A percentile compares a stretch with the other conserved stretches of the same genome.
Evolutionary conservation across 2,329 filamentous ascomycete species (phyloP).

Genomic region (Dothideomycetes sp.): DNA sequence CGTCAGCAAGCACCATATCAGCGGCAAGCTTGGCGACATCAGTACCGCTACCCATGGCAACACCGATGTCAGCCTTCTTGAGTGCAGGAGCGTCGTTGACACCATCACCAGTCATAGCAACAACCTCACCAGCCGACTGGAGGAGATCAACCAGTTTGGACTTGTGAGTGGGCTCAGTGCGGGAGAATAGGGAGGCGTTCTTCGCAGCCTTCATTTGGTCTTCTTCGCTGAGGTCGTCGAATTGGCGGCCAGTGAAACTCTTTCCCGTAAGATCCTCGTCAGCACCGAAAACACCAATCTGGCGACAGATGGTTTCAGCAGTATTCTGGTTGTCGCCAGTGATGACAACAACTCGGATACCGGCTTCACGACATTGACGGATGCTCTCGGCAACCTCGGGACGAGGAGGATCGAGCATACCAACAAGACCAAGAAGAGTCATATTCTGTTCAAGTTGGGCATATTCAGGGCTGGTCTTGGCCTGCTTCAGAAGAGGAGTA

Average conservation of each 20-base stretch:
- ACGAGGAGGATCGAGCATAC: slow-evolving; percentile 93
- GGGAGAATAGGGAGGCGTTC: slow-evolving; percentile 83
- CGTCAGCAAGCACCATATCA: slow-evolving; percentile 96
- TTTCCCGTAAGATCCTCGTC: slow-evolving; percentile 80
- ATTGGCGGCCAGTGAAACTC: slow-evolving; percentile 91
- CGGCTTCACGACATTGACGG: slow-evolving; percentile 78
- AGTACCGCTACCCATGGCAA: slow-evolving; percentile 96
- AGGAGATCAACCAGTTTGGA: slow-evolving; percentile 95
- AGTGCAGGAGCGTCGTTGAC: slow-evolving; percentile 96
- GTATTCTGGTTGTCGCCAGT: slow-evolving; percentile 98
- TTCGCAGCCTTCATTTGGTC: slow-evolving; percentile 80
- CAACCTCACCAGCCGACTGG: slow-evolving; percentile 84
- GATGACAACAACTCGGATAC: slow-evolving; percentile 94
- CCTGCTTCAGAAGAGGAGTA: slow-evolving; percentile 56
- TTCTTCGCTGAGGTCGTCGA: slow-evolving; percentile 69
- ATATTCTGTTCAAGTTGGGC: slow-evolving; percentile 82
- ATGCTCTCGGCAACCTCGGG: slow-evolving; percentile 84
- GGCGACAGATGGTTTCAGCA: slow-evolving; percentile 92
- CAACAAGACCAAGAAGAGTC: slow-evolving; percentile 86
- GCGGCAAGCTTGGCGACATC: slow-evolving; percentile 94
- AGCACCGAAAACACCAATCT: slow-evolving; percentile 84
- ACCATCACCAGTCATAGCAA: slow-evolving; percentile 98
- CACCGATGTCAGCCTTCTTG: slow-evolving; percentile 98
- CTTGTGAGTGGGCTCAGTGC: slow-evolving; percentile 93
- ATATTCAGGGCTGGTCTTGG: slow-evolving; percentile 79